phyloP scores from a whole-genome alignment of 805 yeast species.

The Ogataea nonfermentans region DNA sequence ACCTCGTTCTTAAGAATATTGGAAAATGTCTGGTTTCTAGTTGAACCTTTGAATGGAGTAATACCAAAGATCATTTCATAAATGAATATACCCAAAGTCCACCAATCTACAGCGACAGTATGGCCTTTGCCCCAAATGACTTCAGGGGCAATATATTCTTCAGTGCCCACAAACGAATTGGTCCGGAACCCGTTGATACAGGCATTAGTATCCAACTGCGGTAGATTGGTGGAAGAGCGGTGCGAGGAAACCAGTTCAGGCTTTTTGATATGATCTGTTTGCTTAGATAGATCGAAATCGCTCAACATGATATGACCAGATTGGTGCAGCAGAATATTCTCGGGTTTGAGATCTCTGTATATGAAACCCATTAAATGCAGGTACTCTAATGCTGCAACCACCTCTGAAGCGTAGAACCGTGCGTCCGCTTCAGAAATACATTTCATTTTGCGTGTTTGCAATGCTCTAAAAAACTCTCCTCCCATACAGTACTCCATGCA shows the following conservation, averaged over 20 bases:
- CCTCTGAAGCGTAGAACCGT: conserved; percentile 92
- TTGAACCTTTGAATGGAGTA: conserved; percentile 93
- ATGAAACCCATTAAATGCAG: conserved; percentile 96
- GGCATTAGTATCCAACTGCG: conserved; percentile 86
- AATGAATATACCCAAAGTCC: conserved; percentile 93
- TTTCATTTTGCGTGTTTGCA: conserved; percentile 85
- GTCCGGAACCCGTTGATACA: conserved; percentile 96
- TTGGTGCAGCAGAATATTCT: conserved; percentile 88
- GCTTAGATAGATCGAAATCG: conserved; percentile 94
- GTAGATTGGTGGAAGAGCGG: conserved; percentile 39
- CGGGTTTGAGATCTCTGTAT: conserved; percentile 95
- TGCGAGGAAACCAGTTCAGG: conserved; percentile 59
- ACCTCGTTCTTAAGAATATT: conserved; percentile 84
- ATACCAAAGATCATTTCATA: conserved; percentile 95
- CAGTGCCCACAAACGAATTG: conserved; percentile 98
- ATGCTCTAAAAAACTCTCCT: conserved; percentile 95
- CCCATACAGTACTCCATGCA: conserved; percentile 99
- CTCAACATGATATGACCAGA: conserved; percentile 98
- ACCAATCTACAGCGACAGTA: conserved; percentile 98
- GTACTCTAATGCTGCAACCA: conserved; percentile 93
- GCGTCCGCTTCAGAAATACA: conserved; percentile 89
- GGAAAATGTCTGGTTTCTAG: conserved; percentile 85
- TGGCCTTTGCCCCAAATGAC: conserved; percentile 97
- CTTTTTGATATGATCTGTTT: conserved; percentile 69
- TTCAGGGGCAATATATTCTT: conserved; percentile 98